A percentile compares a stretch with the other conserved stretches of the same genome.
Conservation (phyloP, 306 rosid species). For the Crotalaria pallida region DNA sequence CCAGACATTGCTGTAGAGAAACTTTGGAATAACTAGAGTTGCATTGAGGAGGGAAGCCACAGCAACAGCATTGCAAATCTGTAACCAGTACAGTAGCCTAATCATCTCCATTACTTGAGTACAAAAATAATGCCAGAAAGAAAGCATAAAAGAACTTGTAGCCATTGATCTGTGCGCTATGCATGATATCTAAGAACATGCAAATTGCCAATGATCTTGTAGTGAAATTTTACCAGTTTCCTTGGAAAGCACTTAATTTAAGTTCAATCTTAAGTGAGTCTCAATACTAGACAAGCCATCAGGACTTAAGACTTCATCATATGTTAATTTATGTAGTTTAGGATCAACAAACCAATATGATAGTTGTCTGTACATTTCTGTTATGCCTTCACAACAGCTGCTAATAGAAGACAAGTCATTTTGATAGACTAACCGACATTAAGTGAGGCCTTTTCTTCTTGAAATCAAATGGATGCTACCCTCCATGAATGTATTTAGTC, state of each 20-base stretch:
- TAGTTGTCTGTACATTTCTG: too few relatives aligned
- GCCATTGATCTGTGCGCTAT: not conserved
- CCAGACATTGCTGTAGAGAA: conserved; percentile 94
- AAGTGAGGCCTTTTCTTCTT: not conserved
- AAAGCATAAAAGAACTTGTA: not conserved
- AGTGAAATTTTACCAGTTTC: too few relatives aligned
- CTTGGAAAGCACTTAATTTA: too few relatives aligned
- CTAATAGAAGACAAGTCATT: not conserved
- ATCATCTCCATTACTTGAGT: conserved; percentile 33
- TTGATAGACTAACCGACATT: not conserved
- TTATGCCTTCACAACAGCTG: too few relatives aligned
- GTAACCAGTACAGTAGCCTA: conserved; percentile 37
- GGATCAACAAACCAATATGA: too few relatives aligned
- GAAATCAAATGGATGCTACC: not conserved
- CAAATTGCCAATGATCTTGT: not conserved
- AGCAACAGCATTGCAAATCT: conserved; percentile 94
- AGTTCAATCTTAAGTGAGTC: too few relatives aligned
- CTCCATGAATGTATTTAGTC: not conserved
- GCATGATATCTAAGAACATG: not conserved
- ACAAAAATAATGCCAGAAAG: conserved; percentile 15
- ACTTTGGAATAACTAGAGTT: conserved; percentile 77
- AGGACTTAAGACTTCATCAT: too few relatives aligned
- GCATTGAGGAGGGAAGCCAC: conserved; percentile 89
- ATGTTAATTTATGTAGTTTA: too few relatives aligned
- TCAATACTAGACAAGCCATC: too few relatives aligned